Conservation (phyloP, 345 rosid species). For the Carallia pectinifolia region DNA sequence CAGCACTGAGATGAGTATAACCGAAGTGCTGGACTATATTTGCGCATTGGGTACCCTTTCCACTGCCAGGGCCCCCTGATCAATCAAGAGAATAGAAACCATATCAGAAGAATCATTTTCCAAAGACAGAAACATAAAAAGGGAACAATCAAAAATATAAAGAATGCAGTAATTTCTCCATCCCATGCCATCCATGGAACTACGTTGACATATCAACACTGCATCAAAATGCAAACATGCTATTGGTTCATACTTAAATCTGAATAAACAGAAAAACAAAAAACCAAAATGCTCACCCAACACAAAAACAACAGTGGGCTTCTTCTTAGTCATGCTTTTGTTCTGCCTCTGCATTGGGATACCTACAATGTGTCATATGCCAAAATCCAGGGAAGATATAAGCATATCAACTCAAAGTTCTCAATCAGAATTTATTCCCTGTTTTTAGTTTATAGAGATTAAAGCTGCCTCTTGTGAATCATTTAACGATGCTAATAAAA, state of each 20-base stretch:
- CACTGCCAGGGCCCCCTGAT: constrained; percentile 87
- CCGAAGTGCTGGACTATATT: constrained; percentile 26
- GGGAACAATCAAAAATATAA: too few relatives aligned
- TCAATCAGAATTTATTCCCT: too few relatives aligned
- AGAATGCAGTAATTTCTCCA: too few relatives aligned
- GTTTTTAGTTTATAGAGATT: too few relatives aligned
- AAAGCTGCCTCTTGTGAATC: too few relatives aligned
- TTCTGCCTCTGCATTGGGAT: constrained; percentile 44
- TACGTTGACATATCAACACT: too few relatives aligned
- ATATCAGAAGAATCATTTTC: neutral
- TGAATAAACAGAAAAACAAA: neutral
- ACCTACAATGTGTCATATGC: constrained; percentile 7
- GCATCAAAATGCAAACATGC: too few relatives aligned
- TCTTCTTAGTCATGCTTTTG: constrained; percentile 46
- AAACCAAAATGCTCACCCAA: constrained; percentile 49
- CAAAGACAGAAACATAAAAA: too few relatives aligned
- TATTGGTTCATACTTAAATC: too few relatives aligned
- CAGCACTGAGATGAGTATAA: constrained; percentile 37
- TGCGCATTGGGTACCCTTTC: constrained; percentile 40
- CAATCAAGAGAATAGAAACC: constrained; percentile 14
- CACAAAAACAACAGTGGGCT: constrained; percentile 79
- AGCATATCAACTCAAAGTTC: neutral
- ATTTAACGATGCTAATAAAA: too few relatives aligned
- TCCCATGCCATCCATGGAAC: too few relatives aligned
- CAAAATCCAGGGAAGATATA: neutral